These are phyloP conservation scores for Danielia oregonensis DNA, from an alignment of 805 yeast genomes.

Conservation along the genomic window DNA sequence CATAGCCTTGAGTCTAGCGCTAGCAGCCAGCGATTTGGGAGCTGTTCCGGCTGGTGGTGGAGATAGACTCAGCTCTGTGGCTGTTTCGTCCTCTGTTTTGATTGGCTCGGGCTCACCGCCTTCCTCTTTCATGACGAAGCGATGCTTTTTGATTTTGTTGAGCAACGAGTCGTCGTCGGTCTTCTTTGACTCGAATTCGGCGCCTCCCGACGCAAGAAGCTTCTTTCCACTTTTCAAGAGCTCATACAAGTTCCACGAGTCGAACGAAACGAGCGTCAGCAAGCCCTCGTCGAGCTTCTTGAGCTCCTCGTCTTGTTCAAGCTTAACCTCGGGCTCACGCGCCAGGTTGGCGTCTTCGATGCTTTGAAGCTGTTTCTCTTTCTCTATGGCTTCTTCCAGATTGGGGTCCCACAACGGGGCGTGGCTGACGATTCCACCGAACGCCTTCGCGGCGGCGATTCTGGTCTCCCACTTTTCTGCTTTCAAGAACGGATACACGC, in stretches of 20 bases:
- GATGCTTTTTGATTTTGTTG: conserved; percentile 49
- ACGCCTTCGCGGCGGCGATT: conserved; percentile 88
- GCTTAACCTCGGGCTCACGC: conserved; percentile 27
- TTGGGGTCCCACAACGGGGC: conserved; percentile 86
- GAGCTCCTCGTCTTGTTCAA: conserved; percentile 41
- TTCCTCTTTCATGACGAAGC: conserved; percentile 31
- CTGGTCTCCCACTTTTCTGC: conserved; percentile 94
- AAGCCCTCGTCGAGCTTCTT: conserved; percentile 38
- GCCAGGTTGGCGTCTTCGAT: conserved; percentile 17
- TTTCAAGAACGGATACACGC: conserved; percentile 86
- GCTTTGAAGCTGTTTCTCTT: conserved; percentile 16
- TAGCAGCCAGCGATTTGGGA: conserved; percentile 31
- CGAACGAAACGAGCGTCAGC: conserved; percentile 43
- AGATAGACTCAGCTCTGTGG: conserved; percentile 1
- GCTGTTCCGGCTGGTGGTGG: conserved; percentile 1
- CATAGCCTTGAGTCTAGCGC: conserved; percentile 87
- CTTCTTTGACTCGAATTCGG: conserved; percentile 29
- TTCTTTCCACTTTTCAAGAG: conserved; percentile 49
- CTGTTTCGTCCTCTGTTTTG: conserved; percentile 4
- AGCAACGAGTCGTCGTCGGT: conserved; percentile 39
- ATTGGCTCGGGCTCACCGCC: conserved; percentile 1
- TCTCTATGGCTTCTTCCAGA: conserved; percentile 27
- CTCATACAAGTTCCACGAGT: conserved; percentile 47
- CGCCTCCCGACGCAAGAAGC: conserved; percentile 63
- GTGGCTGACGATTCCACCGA: conserved; percentile 86